phyloP scores from a whole-genome alignment of 2,329 filamentous ascomycete genomes.

The Epichloe sibirici region DNA sequence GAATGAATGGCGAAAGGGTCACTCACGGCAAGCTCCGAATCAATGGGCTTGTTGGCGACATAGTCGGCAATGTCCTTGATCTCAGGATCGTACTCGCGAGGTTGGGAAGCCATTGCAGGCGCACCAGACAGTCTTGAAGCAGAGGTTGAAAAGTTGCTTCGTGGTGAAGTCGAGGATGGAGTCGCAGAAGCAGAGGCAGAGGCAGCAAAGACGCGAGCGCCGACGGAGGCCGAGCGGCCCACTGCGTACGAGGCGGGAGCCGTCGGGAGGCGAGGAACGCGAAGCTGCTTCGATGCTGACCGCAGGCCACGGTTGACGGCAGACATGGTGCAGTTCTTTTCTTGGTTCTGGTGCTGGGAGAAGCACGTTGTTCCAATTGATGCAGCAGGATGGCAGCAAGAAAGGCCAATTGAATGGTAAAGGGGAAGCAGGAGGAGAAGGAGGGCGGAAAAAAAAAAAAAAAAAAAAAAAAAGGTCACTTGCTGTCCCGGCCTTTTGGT shows the following conservation, averaged over 20 bases:
- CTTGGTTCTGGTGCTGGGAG: neutral
- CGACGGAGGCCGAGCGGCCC: conserved; percentile 13
- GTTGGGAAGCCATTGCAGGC: conserved; percentile 36
- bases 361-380: conserved; percentile 1
- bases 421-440: neutral
- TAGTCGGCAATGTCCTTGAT: conserved; percentile 93
- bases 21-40: conserved; percentile 85
- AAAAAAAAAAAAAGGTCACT: neutral
- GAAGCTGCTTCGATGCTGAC: conserved; percentile 41
- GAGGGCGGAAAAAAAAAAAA: neutral
- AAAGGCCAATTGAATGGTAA: neutral
- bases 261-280: conserved; percentile 24
- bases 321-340: conserved; percentile 30
- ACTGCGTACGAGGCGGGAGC: conserved; percentile 1
- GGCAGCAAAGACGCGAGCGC: conserved; percentile 19
- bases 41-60: conserved; percentile 81
- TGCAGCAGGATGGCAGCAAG: neutral
- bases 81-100: conserved; percentile 71
- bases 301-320: conserved; percentile 42
- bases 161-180: conserved; percentile 11
- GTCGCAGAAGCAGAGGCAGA: conserved; percentile 16
- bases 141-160: conserved; percentile 37
- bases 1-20: neutral
- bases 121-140: conserved; percentile 34
- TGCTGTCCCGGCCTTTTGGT: neutral